Evolutionary conservation across 129 eudicot species (phyloP).

Genomic region (Oenanthe sinensis): DNA sequence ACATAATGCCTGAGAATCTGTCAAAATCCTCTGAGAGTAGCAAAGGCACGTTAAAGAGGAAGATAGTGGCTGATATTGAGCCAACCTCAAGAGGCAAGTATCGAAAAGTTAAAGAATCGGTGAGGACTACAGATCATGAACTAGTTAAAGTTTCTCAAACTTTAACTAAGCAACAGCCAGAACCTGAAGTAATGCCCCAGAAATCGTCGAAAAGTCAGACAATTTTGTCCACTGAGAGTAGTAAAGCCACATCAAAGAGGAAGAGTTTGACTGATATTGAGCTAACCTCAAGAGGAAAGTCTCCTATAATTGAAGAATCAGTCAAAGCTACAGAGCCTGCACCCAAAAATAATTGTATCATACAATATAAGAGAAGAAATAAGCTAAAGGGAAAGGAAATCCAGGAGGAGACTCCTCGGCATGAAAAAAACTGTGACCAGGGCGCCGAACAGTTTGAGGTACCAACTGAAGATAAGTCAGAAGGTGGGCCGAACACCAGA

Average conservation of each 20-base stretch:
- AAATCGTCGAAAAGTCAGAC: too few relatives aligned
- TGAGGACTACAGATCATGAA: neutral
- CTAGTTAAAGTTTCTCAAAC: too few relatives aligned
- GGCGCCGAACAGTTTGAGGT: neutral
- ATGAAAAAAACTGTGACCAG: neutral
- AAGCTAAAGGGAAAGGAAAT: neutral
- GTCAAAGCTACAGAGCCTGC: neutral
- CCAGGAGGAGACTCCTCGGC: neutral
- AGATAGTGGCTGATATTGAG: slow-evolving; percentile 21
- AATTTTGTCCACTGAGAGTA: too few relatives aligned
- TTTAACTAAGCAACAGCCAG: too few relatives aligned
- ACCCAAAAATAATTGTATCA: neutral
- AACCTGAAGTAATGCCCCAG: too few relatives aligned
- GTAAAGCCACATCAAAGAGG: too few relatives aligned
- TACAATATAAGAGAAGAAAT: neutral
- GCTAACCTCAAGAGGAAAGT: too few relatives aligned
- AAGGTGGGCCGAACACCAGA: slow-evolving; percentile 47
- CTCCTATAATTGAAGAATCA: too few relatives aligned
- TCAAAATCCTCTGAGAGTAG: slow-evolving; percentile 17
- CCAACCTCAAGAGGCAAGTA: slow-evolving; percentile 23
- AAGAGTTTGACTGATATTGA: too few relatives aligned
- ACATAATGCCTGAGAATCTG: slow-evolving; percentile 25
- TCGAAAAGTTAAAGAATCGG: neutral
- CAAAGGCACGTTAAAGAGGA: slow-evolving; percentile 39
- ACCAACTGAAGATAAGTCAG: slow-evolving; percentile 6